Evolutionary conservation across 2,329 filamentous ascomycete species (phyloP), one percentile per base, ranked within the genome.

Genomic region (Cladosporium phlei): DNA sequence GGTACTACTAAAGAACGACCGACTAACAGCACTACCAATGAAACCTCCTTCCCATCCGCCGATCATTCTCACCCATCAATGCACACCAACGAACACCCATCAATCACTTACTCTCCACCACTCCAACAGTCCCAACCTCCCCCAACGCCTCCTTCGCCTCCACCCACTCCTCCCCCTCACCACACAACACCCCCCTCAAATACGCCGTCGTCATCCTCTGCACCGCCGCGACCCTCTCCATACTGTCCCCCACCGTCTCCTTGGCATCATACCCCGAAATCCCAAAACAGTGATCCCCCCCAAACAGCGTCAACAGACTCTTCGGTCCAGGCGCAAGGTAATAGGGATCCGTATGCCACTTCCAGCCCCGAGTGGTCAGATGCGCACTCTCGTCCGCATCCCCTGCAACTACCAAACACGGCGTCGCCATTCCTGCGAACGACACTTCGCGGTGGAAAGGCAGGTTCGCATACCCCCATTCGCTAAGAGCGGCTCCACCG

Each of bases 261-360:
- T 14, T 17, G 12, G 29, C 32, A 22, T 44, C 40, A 12, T 34
- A 44, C 4, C 40, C 40, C 14, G 40, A 44, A 16, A 44, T 19
- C 56, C 46, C 66, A 28, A 53, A 48, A 14, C 44, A 47, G 22
- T 57, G 54, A 12, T 58, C 59, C 25, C 59, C 55, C 33, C 50
- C 54, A n/a, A 46, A 32, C 11, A 43, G 48, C 20, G 46, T 49
- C 9, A 48, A 33, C 19, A 44, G 9, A 22, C 30, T 44, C 40
- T 35, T 44, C 5, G 29, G 21, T 2, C 22, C 40, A 20, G 16
- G 12, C 7, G 30, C 28, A 11, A 44, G 40, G 20, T 21, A 4
- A 19, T 34, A 44, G 5, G 40, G 29, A 21, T 44, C 40, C n/a
- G 40, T 24, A 25, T 44, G 40, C 40, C 40, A 44, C 22, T 44